Conservation (phyloP, 202 grass and related monocot species). For the Setaria italica region DNA sequence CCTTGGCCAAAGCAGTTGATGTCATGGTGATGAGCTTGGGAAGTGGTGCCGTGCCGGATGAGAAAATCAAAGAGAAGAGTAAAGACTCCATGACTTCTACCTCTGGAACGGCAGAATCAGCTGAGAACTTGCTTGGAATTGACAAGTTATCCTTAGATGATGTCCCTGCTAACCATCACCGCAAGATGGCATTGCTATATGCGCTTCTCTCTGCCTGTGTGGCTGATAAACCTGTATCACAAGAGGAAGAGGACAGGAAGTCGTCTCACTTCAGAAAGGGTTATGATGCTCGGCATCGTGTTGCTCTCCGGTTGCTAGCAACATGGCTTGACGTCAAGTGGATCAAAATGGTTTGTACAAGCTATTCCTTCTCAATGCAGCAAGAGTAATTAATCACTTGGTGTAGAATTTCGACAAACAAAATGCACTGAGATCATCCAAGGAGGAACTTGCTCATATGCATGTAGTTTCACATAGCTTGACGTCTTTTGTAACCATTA, state of each 20-base stretch:
- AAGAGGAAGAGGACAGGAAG: constrained; percentile 75
- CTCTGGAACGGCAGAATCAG: constrained; percentile 35
- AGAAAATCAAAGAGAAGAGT: constrained; percentile 25
- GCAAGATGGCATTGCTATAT: constrained; percentile 72
- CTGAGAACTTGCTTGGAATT: constrained; percentile 51
- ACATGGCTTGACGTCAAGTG: constrained; percentile 92
- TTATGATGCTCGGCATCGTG: constrained; percentile 89
- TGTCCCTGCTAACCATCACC: constrained; percentile 56
- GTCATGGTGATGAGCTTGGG: constrained; percentile 78
- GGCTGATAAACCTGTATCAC: constrained; percentile 65
- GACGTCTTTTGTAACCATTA: constrained; percentile 11
- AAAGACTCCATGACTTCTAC: background rate
- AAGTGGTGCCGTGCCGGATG: background rate
- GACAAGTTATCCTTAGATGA: constrained; percentile 59
- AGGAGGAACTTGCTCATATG: background rate
- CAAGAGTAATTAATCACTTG: background rate
- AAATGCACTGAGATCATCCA: background rate
- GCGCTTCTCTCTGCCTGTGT: constrained; percentile 83
- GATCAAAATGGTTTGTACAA: constrained; percentile 84
- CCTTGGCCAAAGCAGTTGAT: constrained; percentile 75
- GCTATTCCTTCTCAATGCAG: constrained; percentile 1
- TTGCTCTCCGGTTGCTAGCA: constrained; percentile 74
- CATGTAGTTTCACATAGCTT: constrained; percentile 3
- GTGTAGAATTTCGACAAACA: background rate
- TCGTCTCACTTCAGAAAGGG: constrained; percentile 75